These are phyloP conservation scores for Coemansia sp. DNA, from an alignment of 192 early-diverging fungal species.

Conservation along the genomic window DNA sequence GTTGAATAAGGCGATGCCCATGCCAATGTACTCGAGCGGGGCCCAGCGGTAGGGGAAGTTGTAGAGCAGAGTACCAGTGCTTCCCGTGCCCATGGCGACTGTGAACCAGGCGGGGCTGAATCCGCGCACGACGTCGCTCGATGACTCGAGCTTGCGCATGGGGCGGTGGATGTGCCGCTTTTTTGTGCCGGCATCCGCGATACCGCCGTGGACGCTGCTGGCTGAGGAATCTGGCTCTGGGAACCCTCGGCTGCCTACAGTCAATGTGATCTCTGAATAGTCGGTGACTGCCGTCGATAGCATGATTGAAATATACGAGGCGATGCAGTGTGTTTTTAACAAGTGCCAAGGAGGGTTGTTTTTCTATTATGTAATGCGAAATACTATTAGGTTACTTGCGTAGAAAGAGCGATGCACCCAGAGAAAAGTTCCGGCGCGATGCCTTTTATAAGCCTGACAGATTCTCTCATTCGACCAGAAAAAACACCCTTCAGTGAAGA, in stretches of 20 bases:
- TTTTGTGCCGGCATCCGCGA: background rate
- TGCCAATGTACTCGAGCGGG: conserved; percentile 42
- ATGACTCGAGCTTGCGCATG: conserved; percentile 40
- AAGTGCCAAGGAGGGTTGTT: too few relatives aligned
- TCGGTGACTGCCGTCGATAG: conserved; percentile 6
- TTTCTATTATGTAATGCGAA: background rate
- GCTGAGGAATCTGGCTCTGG: background rate
- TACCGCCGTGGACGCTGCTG: background rate
- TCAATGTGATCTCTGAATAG: conserved; percentile 25
- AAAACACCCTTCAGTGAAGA: too few relatives aligned
- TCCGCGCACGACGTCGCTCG: conserved; percentile 38
- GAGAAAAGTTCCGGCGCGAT: background rate
- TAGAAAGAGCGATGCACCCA: background rate
- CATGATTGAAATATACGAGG: conserved; percentile 3
- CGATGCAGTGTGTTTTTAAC: background rate
- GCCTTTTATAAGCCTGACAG: background rate
- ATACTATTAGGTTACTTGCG: background rate
- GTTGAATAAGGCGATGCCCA: conserved; percentile 45
- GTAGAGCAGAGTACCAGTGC: conserved; percentile 29
- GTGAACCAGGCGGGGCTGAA: conserved; percentile 63
- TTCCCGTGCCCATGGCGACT: conserved; percentile 57
- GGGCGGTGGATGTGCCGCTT: conserved; percentile 38
- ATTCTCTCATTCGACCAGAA: background rate
- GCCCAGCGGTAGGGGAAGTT: conserved; percentile 47
- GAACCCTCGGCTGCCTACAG: background rate